A percentile compares a stretch with the other conserved stretches of the same genome.
Conservation (phyloP, 2,329 filamentous ascomycete genomes). For the Blastomyces percursus region DNA sequence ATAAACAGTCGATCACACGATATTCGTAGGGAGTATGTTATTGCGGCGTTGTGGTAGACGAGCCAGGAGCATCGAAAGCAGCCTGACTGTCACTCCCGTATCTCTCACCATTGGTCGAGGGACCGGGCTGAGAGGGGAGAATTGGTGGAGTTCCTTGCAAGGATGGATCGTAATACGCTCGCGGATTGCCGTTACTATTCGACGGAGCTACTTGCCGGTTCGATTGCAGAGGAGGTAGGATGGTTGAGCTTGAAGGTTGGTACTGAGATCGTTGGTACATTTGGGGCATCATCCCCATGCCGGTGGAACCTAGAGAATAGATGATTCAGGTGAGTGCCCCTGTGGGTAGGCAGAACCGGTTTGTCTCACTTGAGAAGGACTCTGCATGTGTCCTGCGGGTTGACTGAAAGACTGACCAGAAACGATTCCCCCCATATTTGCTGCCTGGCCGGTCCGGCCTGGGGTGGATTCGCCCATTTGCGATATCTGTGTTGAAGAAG, state of each 20-base stretch:
- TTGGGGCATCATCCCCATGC: slow-evolving; percentile 7
- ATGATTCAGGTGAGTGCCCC: slow-evolving; percentile 4
- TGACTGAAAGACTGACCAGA: slow-evolving; percentile 6
- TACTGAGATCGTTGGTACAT: slow-evolving; percentile 3
- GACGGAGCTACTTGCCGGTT: background rate
- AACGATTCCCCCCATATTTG: slow-evolving; percentile 5
- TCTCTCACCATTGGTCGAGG: slow-evolving; percentile 1
- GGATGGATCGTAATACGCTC: slow-evolving; percentile 3
- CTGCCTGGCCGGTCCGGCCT: background rate
- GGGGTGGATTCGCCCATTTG: slow-evolving; percentile 5
- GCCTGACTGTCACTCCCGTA: slow-evolving; percentile 1
- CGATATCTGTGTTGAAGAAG: background rate
- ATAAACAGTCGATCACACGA: background rate
- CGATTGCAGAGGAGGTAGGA: slow-evolving; percentile 1
- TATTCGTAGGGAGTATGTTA: background rate
- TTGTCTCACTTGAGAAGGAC: slow-evolving; percentile 6
- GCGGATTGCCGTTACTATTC: background rate
- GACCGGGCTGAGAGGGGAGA: slow-evolving; percentile 3
- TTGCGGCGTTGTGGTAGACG: background rate
- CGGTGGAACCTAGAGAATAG: slow-evolving; percentile 1
- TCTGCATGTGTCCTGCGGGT: slow-evolving; percentile 4
- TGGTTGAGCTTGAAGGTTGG: background rate
- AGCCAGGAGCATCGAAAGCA: background rate
- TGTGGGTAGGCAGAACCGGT: slow-evolving; percentile 5
- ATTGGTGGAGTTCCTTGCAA: slow-evolving; percentile 3